A percentile compares a stretch with the other conserved stretches of the same genome.
Evolutionary conservation across 1,139 yeast genomes (phyloP).

Genomic region (Suhomyces anneliseae): DNA sequence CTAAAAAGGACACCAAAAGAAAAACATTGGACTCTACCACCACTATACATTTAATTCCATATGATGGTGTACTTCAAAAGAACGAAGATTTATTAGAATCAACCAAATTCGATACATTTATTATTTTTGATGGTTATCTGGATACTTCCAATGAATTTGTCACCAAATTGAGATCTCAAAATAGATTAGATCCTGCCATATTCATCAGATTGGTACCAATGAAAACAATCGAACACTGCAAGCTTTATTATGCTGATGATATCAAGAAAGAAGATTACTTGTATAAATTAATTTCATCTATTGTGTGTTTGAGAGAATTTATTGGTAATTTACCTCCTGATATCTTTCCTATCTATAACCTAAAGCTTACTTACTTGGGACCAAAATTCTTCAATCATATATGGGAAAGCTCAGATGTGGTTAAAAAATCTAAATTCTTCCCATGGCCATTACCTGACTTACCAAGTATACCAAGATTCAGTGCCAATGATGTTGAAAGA

Average conservation of each 20-base stretch:
- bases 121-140: slow-evolving; percentile 73
- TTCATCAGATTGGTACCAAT: slow-evolving; percentile 70
- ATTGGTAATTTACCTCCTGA: slow-evolving; percentile 87
- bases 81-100: slow-evolving; percentile 23
- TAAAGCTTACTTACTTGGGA: slow-evolving; percentile 60
- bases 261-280: slow-evolving; percentile 46
- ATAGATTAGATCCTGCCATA: slow-evolving; percentile 46
- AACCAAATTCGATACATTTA: slow-evolving; percentile 56
- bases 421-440: slow-evolving; percentile 12
- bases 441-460: slow-evolving; percentile 85
- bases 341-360: slow-evolving; percentile 70
- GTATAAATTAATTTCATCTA: slow-evolving; percentile 73
- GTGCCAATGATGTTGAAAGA: slow-evolving; percentile 73
- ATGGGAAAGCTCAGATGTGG: slow-evolving; percentile 25
- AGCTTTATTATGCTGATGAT: slow-evolving; percentile 27
- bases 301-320: slow-evolving; percentile 77
- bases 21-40: slow-evolving; percentile 17
- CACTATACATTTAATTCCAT: slow-evolving; percentile 46
- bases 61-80: slow-evolving; percentile 36
- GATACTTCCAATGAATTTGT: slow-evolving; percentile 38
- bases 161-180: slow-evolving; percentile 32
- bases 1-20: slow-evolving; percentile 14
- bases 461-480: slow-evolving; percentile 60
- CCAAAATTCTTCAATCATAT: slow-evolving; percentile 55
- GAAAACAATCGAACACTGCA: slow-evolving; percentile 81